Evolutionary conservation across 129 eudicot species (phyloP).

Genomic region (Calendula officinalis): DNA sequence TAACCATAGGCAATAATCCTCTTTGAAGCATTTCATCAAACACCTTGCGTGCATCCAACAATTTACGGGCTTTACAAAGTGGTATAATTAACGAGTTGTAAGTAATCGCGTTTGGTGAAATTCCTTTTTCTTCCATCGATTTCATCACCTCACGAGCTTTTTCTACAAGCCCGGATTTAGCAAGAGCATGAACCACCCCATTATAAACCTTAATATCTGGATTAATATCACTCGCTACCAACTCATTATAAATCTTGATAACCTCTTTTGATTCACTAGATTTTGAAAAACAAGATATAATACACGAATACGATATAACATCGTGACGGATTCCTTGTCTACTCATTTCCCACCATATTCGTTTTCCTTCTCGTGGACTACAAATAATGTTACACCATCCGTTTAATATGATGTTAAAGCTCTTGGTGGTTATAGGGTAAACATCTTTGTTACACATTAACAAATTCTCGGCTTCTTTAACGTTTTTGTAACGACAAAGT

Average conservation of each 20-base stretch:
- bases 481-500: constrained; percentile 80
- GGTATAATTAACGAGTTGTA: constrained; percentile 82
- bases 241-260: constrained; percentile 55
- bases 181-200: constrained; percentile 72
- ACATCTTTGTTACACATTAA: constrained; percentile 55
- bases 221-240: constrained; percentile 45
- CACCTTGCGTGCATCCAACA: constrained; percentile 44
- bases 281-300: constrained; percentile 73
- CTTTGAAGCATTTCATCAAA: constrained; percentile 67
- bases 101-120: constrained; percentile 55
- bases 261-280: constrained; percentile 43
- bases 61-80: constrained; percentile 47
- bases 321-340: constrained; percentile 48
- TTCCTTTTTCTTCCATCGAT: constrained; percentile 64
- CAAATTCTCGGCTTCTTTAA: constrained; percentile 78
- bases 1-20: constrained; percentile 55
- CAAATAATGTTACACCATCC: constrained; percentile 85
- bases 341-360: constrained; percentile 85
- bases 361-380: constrained; percentile 55
- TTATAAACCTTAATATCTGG: constrained; percentile 82
- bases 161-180: constrained; percentile 55
- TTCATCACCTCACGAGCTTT: constrained; percentile 60
- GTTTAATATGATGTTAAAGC: constrained; percentile 67
- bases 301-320: constrained; percentile 58
- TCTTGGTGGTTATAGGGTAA: constrained; percentile 59